These are phyloP conservation scores for Ploettnerulaceae sp. DNA, from an alignment of 2,329 filamentous ascomycete species.

Conservation along the genomic window DNA sequence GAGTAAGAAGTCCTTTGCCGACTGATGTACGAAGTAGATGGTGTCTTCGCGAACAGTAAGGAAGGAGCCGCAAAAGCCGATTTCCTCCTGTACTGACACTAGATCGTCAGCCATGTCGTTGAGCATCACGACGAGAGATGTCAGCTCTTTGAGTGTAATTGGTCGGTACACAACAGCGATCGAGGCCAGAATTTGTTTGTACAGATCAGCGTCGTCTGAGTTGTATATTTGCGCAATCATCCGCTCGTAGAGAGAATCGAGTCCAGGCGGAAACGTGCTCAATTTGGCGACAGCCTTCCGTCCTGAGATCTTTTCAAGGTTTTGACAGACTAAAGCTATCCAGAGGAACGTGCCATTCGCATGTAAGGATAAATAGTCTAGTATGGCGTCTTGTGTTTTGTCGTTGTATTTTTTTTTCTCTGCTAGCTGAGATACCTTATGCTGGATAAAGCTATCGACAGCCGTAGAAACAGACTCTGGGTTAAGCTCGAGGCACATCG, in stretches of 20 bases:
- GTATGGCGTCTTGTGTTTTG: background rate
- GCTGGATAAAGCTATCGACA: constrained; percentile 36
- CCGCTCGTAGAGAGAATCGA: constrained; percentile 28
- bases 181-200: constrained; percentile 18
- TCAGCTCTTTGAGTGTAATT: too few relatives aligned
- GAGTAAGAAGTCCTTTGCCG: constrained; percentile 33
- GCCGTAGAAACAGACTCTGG: constrained; percentile 32
- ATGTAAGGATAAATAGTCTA: constrained; percentile 24
- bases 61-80: constrained; percentile 35
- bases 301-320: constrained; percentile 19
- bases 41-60: constrained; percentile 26
- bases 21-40: constrained; percentile 33
- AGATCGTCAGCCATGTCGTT: constrained; percentile 9
- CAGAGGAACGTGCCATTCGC: constrained; percentile 41
- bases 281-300: constrained; percentile 19
- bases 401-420: constrained; percentile 2
- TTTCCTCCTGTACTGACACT: constrained; percentile 35
- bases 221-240: constrained; percentile 30
- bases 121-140: constrained; percentile 17
- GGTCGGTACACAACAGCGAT: constrained; percentile 20
- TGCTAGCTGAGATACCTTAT: constrained; percentile 33
- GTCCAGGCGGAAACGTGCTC: constrained; percentile 23
- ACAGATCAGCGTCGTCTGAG: constrained; percentile 16
- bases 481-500: constrained; percentile 38
- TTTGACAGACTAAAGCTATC: constrained; percentile 39